Percentiles rank a stretch among this genome's conserved stretches.
Evolutionary conservation across 257 asterid genomes (phyloP).

Genomic region (Fraxinus quadrangulata): DNA sequence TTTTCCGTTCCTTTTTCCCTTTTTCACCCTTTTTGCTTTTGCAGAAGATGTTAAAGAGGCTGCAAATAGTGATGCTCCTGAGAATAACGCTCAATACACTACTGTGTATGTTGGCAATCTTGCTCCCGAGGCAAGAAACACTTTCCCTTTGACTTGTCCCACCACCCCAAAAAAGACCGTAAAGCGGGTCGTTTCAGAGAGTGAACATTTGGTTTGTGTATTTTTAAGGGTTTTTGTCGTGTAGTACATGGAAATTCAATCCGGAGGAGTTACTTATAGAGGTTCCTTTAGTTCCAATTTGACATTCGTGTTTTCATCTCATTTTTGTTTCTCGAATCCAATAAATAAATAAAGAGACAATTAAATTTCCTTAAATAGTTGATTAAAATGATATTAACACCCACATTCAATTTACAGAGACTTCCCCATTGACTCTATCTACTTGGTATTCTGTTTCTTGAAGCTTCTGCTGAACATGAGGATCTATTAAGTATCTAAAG

Average conservation of each 20-base stretch:
- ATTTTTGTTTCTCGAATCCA: not conserved
- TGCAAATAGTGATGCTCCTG: constrained; percentile 77
- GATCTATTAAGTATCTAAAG: no score
- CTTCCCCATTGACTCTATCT: not conserved
- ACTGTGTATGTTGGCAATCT: constrained; percentile 93
- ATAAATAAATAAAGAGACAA: not conserved
- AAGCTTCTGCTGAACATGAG: not conserved
- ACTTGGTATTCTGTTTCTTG: not conserved
- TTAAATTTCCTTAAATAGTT: not conserved
- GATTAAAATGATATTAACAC: not conserved
- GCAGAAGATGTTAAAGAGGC: constrained; percentile 84
- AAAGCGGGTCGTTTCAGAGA: not conserved
- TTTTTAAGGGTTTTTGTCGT: constrained; percentile 2
- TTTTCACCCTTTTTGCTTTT: constrained; percentile 20
- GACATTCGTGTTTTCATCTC: not conserved
- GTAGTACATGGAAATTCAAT: not conserved
- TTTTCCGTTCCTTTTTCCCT: not conserved
- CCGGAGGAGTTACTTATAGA: not conserved
- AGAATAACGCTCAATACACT: constrained; percentile 79
- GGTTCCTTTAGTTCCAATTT: not conserved
- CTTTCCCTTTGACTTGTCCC: constrained; percentile 14
- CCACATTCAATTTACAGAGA: not conserved
- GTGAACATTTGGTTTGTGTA: not conserved
- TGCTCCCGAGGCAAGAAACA: constrained; percentile 70
- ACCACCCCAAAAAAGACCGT: not conserved